These are phyloP conservation scores for Colletotrichum sp. DNA, from an alignment of 2,329 filamentous ascomycete species.

Conservation along the genomic window DNA sequence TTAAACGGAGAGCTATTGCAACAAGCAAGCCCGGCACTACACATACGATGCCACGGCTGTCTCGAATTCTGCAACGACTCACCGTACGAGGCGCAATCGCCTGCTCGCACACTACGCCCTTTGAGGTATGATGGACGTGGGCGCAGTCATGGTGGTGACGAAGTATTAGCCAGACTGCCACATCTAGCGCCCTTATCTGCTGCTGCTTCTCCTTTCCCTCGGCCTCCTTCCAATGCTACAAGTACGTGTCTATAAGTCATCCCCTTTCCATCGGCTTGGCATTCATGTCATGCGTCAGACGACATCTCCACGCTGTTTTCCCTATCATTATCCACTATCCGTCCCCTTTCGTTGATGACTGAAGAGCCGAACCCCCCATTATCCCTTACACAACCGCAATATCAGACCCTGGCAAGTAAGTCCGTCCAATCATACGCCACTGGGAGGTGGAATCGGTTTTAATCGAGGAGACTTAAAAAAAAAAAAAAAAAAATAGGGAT, in stretches of 20 bases:
- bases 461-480: no score
- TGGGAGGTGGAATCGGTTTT: no score
- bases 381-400: neutral
- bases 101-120: neutral
- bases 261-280: neutral
- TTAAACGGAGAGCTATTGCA: neutral
- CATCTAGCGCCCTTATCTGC: neutral
- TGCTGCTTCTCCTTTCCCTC: neutral
- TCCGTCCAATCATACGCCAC: neutral
- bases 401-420: neutral
- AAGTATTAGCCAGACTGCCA: neutral
- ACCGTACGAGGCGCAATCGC: neutral
- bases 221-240: neutral
- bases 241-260: neutral
- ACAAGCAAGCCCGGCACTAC: neutral
- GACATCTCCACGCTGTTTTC: neutral
- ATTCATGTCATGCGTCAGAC: neutral
- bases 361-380: neutral
- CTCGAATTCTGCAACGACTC: neutral
- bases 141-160: neutral
- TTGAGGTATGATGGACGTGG: neutral
- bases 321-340: neutral
- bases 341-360: neutral
- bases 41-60: neutral
- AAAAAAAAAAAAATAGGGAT: neutral